Base-by-base conservation (phyloP, 2,329 filamentous ascomycete species). In the Cercospora beticola region DNA sequence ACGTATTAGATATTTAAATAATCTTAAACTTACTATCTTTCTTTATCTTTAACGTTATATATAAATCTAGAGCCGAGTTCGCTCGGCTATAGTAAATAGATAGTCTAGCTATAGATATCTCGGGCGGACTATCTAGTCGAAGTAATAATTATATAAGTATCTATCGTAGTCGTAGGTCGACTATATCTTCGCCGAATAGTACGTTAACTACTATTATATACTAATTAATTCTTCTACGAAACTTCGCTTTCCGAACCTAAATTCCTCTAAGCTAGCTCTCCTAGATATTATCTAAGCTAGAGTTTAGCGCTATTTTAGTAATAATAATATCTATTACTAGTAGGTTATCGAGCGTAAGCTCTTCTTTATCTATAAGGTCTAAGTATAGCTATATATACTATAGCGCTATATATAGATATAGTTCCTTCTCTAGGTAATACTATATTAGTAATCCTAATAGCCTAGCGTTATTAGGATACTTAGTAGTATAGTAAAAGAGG, bases 1-100 rank as follows among this genome's bases (percentile, higher is more conserved):
- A 9, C 58, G 58, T 61, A 40, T 61, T 9, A 61, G 58, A 61
- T 9, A 61, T 61, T 21, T 61, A 16, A 61, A 61, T 5, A 40
- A 61, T 43, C 58, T 61, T 61, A 9, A 61, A 40, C 58, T 33
- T 61, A 30, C 58, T 9, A 61, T 61, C 58, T 21, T 61, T 61
- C 36, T 30, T 9, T 14, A 16, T 23, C 36, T 31, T 61, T 28
- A 61, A 28, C 21, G 58, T 12, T 33, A 16, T 5, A 26, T 5
- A 30, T 33, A 16, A 33, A n/a, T 36, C 36, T 40, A 10, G 23
- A 23, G 58, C 40, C 58, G 58, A 33, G 18, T 61, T 33, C 28
- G 58, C 58, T 61, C 58, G 31, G 58, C 58, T 9, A 9, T 61
- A 23, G 58, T 36, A 16, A 58, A 58, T 10, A 58, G 54, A 58